Evolutionary conservation across 345 rosid species (phyloP), one percentile per base, ranked within the genome.

Genomic region (Alliaria petiolata): DNA sequence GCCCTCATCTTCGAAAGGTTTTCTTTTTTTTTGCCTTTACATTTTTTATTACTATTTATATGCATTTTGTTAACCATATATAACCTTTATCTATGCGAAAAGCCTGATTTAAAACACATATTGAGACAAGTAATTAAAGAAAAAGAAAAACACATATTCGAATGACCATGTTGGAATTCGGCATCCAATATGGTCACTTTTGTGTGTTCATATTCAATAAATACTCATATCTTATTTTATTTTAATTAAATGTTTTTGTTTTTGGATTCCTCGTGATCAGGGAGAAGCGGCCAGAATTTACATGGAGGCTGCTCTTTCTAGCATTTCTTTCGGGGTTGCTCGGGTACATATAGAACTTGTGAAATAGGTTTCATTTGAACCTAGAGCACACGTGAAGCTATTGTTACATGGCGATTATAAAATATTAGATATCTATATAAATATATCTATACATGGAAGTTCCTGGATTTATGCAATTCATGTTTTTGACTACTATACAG

Each of bases 281-380:
- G 84, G 70, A 76, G 8, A 68, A 28, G 34, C 80, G 83, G 78
- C 85, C 85, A 31, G 75, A 76, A 55, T 26, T 85, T 40, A 82
- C 85, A 3, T 74, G 86, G 84, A 82, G 22, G 38, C 63, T 87
- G n/a, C 77, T 80, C 1, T 57, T 76, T 6, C 83, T 65, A 69
- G 79, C 84, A 34, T 78, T 81, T 76, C 60, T 84, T 9, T 79
- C 79, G 42, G 90, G 83, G 2, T 30, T 87, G 50, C 55, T 84
- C 20, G 92, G 88, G 92, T 87, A 76, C 64, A 7, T n/a, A n/a
- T 13, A 19, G 5, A 22, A 34, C 55, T 54, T 7, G 14, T 26
- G 11, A 62, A 52, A 43, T 16, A 28, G n/a, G 28, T 33, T 0
- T 60, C 67, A 38, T n/a, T n/a, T 46, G 54, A 33, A 19, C 31